Percentiles rank a stretch among this genome's conserved stretches.
These are phyloP conservation scores for Nicotiana paniculata DNA, from an alignment of 257 asterid genomes.

Conservation along the genomic window DNA sequence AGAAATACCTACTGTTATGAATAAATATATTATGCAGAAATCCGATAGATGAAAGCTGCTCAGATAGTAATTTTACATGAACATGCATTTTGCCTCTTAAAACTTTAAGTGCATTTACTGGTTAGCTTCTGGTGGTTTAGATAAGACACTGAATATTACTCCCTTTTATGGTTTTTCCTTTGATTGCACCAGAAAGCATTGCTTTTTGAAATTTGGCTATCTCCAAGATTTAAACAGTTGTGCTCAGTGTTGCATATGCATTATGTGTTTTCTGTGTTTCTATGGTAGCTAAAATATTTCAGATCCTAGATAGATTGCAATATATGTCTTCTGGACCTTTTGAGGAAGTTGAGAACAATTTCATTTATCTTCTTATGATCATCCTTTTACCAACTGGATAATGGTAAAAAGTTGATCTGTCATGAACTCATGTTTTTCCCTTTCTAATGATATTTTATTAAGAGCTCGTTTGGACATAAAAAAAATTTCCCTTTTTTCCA, in stretches of 20 bases:
- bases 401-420: neutral
- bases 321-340: neutral
- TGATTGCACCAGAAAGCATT: neutral
- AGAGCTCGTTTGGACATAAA: too few species aligned
- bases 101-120: neutral
- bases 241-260: neutral
- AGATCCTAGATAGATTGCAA: neutral
- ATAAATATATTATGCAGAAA: neutral
- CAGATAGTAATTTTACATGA: neutral
- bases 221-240: neutral
- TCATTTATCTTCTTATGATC: neutral
- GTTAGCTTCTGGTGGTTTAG: conserved; percentile 5
- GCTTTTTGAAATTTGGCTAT: neutral
- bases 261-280: neutral
- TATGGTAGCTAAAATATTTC: neutral
- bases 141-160: neutral
- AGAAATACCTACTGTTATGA: too few species aligned
- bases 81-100: neutral
- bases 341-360: neutral
- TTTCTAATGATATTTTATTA: conserved; percentile 5
- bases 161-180: neutral
- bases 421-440: neutral
- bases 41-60: neutral
- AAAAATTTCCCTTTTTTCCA: too few species aligned
- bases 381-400: neutral